A percentile compares a stretch with the other conserved stretches of the same genome.
These are phyloP conservation scores for Cordyceps militaris DNA, from an alignment of 2,329 filamentous ascomycete genomes.

Conservation along the genomic window DNA sequence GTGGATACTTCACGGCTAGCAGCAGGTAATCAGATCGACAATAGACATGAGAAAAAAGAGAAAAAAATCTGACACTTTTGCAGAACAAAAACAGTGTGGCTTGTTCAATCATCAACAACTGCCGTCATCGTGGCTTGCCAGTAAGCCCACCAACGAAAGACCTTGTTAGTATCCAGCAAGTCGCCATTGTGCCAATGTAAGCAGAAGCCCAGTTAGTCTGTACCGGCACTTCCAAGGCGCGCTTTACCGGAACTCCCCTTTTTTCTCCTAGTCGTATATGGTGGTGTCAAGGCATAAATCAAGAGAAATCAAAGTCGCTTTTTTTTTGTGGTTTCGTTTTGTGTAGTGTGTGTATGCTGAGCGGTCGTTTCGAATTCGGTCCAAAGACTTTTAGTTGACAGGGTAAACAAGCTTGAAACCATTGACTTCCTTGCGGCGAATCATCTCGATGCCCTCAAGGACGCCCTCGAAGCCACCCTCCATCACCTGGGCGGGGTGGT, in stretches of 20 bases:
- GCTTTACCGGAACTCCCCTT: background rate
- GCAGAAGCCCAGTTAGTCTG: constrained; percentile 4
- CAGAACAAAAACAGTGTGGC: background rate
- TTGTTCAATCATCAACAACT: background rate
- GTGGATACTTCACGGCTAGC: background rate
- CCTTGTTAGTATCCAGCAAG: background rate
- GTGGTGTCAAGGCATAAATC: background rate
- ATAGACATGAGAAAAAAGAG: background rate
- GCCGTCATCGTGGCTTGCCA: background rate
- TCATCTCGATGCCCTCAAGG: constrained; percentile 25
- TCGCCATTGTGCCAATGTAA: constrained; percentile 5
- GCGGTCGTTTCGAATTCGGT: background rate
- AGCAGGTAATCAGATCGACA: constrained; percentile 1
- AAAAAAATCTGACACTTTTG: background rate
- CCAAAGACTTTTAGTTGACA: background rate
- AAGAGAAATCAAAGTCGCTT: constrained; percentile 3
- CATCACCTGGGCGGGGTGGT: constrained; percentile 15
- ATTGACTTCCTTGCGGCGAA: constrained; percentile 28
- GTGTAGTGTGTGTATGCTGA: background rate
- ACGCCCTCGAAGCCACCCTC: constrained; percentile 27
- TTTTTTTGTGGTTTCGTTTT: constrained; percentile 1
- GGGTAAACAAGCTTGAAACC: constrained; percentile 36
- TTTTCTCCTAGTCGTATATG: background rate
- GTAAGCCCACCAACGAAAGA: background rate
- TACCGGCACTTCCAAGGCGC: background rate